Base-by-base conservation (phyloP, 2,329 filamentous ascomycete genomes). In the Aspergillus chevalieri region DNA sequence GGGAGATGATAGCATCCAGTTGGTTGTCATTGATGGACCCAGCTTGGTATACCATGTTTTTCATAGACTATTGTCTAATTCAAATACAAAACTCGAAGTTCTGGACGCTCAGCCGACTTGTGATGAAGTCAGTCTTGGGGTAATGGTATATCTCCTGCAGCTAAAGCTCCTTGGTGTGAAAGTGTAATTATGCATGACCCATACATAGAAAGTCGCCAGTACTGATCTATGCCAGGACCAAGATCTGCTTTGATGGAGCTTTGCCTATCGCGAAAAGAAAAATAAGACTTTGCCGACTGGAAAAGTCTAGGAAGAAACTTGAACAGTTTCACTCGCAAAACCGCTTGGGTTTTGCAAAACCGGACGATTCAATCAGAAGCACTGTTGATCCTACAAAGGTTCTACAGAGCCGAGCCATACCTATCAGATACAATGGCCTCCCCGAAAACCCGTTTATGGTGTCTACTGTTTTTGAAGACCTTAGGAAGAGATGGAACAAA, bases 161-260 rank as follows among this genome's bases (percentile, higher is more conserved):
- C 68, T 94, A 14, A 72, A 74, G 45, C 60, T 60, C 3, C 74
- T 77, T 50, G 75, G 79, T 47, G 77, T 87, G 45, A 70, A 70
- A 43, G 77, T 93, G 88, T 92, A 77, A 75, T 69, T 71, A 26
- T 67, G 46, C 51, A 54, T 44, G 54, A 53, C 30, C n/a, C 22
- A 47, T 5, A 7, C 46, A 36, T 28, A 46, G n/a, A 47, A 39
- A 43, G 34, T 28, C 49, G 61, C 58, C 56, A 47, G 38, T 14
- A 46, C 44, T 55, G 22, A 53, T 48, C 47, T 41, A 30, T 46
- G 9, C 28, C 57, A 87, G 84, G 57, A 72, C 80, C 50, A 81
- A 78, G 43, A 86, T 96, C 47, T 90, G 86, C 65, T 96, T 97
- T 60, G 92, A 97, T 66, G 90, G 90, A 12, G 84, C 82, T 49